Conservation (phyloP, 2,329 filamentous ascomycete species). For the Chaetothyriales sp. region DNA sequence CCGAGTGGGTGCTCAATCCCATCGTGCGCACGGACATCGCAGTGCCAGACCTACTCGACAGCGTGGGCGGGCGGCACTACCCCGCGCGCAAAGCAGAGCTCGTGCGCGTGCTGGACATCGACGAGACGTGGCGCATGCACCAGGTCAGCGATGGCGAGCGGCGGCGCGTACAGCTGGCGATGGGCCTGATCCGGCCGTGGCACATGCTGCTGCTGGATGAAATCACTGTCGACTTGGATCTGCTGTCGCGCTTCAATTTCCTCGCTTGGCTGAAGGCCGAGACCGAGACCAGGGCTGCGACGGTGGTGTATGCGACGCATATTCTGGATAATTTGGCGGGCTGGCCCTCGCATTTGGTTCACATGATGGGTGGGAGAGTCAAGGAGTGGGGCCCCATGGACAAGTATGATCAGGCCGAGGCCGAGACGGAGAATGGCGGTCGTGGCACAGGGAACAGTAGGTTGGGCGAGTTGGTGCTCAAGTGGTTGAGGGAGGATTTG, state of each 20-base stretch:
- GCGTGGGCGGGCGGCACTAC: conserved; percentile 76
- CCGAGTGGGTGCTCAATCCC: conserved; percentile 96
- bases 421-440: conserved; percentile 3
- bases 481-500: conserved; percentile 54
- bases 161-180: conserved; percentile 81
- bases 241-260: conserved; percentile 74
- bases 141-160: conserved; percentile 88
- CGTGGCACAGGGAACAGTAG: conserved; percentile 55
- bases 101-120: conserved; percentile 77
- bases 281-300: conserved; percentile 69
- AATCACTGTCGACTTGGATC: conserved; percentile 91
- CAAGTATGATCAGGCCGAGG: conserved; percentile 43
- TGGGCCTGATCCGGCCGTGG: conserved; percentile 90
- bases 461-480: conserved; percentile 73
- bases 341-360: conserved; percentile 91
- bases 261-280: conserved; percentile 73
- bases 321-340: conserved; percentile 88
- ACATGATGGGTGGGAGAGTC: conserved; percentile 82
- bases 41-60: conserved; percentile 69
- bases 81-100: conserved; percentile 74
- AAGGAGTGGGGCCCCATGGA: conserved; percentile 73
- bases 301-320: conserved; percentile 94
- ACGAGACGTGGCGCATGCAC: conserved; percentile 87
- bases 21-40: conserved; percentile 93
- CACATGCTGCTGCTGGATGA: conserved; percentile 81